A percentile compares a stretch with the other conserved stretches of the same genome.
Evolutionary conservation across 2,329 filamentous ascomycete species (phyloP).

Genomic region (Fusarium chuoi): DNA sequence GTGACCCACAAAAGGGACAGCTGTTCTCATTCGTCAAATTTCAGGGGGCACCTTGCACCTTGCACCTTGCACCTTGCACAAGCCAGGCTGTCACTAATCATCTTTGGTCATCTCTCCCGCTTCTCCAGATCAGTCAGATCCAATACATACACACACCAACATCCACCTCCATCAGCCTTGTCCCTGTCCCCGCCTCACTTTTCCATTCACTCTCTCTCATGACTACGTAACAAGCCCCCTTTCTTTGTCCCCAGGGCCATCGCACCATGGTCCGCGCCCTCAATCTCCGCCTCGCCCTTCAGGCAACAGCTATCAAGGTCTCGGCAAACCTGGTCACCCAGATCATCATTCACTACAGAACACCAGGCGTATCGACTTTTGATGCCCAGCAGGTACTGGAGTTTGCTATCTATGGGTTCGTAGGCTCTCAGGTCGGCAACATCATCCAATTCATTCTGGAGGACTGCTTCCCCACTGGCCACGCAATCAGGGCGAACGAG

Average conservation of each 20-base stretch:
- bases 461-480: slow-evolving; percentile 48
- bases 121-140: slow-evolving; percentile 22
- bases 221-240: slow-evolving; percentile 7
- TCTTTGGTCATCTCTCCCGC: not conserved
- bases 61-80: slow-evolving; percentile 30
- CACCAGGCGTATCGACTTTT: slow-evolving; percentile 34
- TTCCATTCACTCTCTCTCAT: slow-evolving; percentile 2
- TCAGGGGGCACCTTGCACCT: slow-evolving; percentile 9
- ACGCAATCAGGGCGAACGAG: slow-evolving; percentile 33
- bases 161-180: slow-evolving; percentile 7
- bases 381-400: slow-evolving; percentile 50
- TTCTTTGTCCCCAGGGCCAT: not conserved
- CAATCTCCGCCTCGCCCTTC: slow-evolving; percentile 44
- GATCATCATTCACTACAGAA: slow-evolving; percentile 34
- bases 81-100: slow-evolving; percentile 37
- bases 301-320: slow-evolving; percentile 46
- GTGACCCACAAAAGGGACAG: slow-evolving; percentile 35
- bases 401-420: slow-evolving; percentile 50
- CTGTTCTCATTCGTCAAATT: slow-evolving; percentile 29
- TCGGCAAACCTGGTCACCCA: slow-evolving; percentile 48
- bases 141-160: not conserved
- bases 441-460: slow-evolving; percentile 50
- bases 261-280: slow-evolving; percentile 42
- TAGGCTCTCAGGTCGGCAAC: slow-evolving; percentile 51
- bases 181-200: not conserved